These are phyloP conservation scores for Myrica gale DNA, from an alignment of 306 rosid genomes.

Conservation along the genomic window DNA sequence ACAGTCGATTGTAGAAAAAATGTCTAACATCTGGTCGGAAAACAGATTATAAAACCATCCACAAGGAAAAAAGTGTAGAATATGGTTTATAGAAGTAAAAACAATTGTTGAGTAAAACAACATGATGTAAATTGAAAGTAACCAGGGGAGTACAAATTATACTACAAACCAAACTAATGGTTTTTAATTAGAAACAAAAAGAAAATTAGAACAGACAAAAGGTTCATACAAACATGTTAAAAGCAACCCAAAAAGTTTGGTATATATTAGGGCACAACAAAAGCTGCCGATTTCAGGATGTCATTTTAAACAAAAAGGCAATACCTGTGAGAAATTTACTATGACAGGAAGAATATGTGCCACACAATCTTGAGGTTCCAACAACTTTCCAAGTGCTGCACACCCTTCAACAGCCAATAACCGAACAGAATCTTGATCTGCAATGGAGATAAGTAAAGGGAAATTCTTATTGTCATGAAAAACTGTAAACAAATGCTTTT, in stretches of 20 bases:
- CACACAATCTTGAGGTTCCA: slow-evolving; percentile 95
- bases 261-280: too few relatives aligned
- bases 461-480: neutral
- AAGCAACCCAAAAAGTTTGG: neutral
- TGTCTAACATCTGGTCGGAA: neutral
- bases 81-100: neutral
- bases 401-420: slow-evolving; percentile 95
- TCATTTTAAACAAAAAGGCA: neutral
- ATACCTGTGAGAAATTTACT: slow-evolving; percentile 96
- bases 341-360: slow-evolving; percentile 91
- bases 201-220: too few relatives aligned
- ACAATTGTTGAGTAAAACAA: neutral
- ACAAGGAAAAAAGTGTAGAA: neutral
- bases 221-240: neutral
- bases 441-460: slow-evolving; percentile 21
- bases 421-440: slow-evolving; percentile 98
- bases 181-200: too few relatives aligned
- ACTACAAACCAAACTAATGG: too few relatives aligned
- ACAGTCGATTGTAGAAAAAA: too few relatives aligned
- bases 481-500: neutral
- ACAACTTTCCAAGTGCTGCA: slow-evolving; percentile 91
- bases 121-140: neutral
- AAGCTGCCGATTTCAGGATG: neutral
- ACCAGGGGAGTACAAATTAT: neutral
- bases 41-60: neutral